Conservation (phyloP, 2,329 filamentous ascomycete genomes). For the Proliferodiscus dingleyae region DNA sequence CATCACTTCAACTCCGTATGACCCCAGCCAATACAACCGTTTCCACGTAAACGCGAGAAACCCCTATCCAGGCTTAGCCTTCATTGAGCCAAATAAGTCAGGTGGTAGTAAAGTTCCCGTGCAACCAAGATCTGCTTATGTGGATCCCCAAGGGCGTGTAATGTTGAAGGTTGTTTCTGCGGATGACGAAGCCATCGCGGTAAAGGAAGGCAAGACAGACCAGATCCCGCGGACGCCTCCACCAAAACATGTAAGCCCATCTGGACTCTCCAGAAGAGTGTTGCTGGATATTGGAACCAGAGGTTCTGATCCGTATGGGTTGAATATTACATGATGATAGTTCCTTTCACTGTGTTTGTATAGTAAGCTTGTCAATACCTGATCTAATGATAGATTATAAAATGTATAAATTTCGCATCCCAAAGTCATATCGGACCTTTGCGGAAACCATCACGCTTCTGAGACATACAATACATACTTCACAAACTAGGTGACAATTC, state of each 20-base stretch:
- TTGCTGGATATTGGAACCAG: background rate
- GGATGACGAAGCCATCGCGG: conserved; percentile 25
- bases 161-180: conserved; percentile 21
- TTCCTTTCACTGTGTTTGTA: too few species aligned
- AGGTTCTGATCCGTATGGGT: background rate
- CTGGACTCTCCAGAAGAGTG: background rate
- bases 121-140: conserved; percentile 21
- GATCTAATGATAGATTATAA: too few species aligned
- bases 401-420: too few species aligned
- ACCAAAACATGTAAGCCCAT: background rate
- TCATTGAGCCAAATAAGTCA: conserved; percentile 26
- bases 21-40: background rate
- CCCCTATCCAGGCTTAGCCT: conserved; percentile 15
- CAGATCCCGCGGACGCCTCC: conserved; percentile 7
- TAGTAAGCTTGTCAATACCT: too few species aligned
- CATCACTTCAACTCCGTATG: conserved; percentile 21
- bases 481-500: too few species aligned
- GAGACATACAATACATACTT: too few species aligned
- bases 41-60: background rate
- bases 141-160: conserved; percentile 29
- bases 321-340: background rate
- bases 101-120: conserved; percentile 31
- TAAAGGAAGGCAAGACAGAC: conserved; percentile 23
- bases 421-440: too few species aligned
- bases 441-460: too few species aligned